Evolutionary conservation across 2,329 filamentous ascomycete species (phyloP).

Genomic region (Hypoxylon sp.): DNA sequence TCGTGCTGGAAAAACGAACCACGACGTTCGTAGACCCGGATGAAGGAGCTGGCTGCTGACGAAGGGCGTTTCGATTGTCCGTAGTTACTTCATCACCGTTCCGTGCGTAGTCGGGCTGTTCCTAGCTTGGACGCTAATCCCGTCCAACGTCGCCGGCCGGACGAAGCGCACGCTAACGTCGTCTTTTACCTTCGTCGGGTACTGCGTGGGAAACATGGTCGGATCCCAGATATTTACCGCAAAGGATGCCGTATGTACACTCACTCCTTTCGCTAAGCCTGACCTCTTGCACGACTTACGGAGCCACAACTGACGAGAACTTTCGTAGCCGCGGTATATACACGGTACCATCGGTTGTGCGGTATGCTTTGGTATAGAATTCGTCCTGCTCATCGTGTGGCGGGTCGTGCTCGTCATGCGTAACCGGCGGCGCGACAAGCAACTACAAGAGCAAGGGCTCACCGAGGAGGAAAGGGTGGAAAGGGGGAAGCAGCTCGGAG

Average conservation of each 20-base stretch:
- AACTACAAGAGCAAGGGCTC: constrained; percentile 52
- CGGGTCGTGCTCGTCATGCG: constrained; percentile 58
- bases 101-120: constrained; percentile 55
- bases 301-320: constrained; percentile 6
- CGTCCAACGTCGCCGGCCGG: constrained; percentile 62
- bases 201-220: constrained; percentile 65
- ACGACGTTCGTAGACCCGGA: neutral
- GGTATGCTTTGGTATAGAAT: constrained; percentile 58
- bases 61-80: neutral
- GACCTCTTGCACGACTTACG: neutral
- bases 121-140: constrained; percentile 58
- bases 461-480: constrained; percentile 55
- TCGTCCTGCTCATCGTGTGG: constrained; percentile 59
- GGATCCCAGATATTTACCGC: constrained; percentile 63
- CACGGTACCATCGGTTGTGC: constrained; percentile 60
- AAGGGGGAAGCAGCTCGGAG: constrained; percentile 55
- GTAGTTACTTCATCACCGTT: constrained; percentile 56
- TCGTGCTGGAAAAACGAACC: neutral
- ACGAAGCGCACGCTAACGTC: constrained; percentile 64
- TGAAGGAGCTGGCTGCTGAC: constrained; percentile 5
- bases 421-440: constrained; percentile 56
- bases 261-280: neutral
- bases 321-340: constrained; percentile 59
- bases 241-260: constrained; percentile 57
- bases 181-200: constrained; percentile 62